Evolutionary conservation across 768 basidiomycete species (phyloP), one percentile per base, ranked within the genome.

Genomic region (Tulasnella sp.): DNA sequence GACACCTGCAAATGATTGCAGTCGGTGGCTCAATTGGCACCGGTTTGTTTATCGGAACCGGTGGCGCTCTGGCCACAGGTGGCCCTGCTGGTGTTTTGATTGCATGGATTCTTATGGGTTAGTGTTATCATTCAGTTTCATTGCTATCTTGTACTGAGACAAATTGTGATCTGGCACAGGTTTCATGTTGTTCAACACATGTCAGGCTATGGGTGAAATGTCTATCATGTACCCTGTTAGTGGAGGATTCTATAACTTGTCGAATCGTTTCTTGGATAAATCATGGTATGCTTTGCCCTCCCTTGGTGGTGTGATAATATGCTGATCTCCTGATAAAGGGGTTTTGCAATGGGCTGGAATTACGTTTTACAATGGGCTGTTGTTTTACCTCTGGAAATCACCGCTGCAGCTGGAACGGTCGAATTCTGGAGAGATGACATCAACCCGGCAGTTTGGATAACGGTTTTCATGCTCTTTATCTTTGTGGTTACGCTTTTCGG

Each of bases 321-420:
- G 9, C 32, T 48, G 5, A 48, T n/a, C 16, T 28, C 44, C 46
- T 45, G 13, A 48, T 8, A 12, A 9, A 41, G 48, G 48, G 48
- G 45, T 8, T 51, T 51, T 51, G 48, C 48, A 10, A 55, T 60
- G 28, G 63, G 59, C 29, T 63, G 62, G 60, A 61, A 60, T 57
- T 62, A 63, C 53, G 59, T 58, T 20, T 54, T 63, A 0, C 63
- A 63, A 48, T 65, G 63, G 64, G 61, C 61, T 29, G 62, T 60
- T 44, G 55, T 56, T 4, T 59, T 65, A 0, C 63, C 63, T 5
- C 57, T 65, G 28, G 62, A 66, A 48, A 58, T 66, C 43, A 65
- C 64, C 1, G 64, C 61, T 24, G 63, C 63, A 0, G 62, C 51
- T 37, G 58, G 61, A 29, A 59, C 57, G 7, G 47, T 62, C 9